These are phyloP conservation scores for Karstenula rhodostoma DNA, from an alignment of 2,329 filamentous ascomycete genomes.

Conservation along the genomic window DNA sequence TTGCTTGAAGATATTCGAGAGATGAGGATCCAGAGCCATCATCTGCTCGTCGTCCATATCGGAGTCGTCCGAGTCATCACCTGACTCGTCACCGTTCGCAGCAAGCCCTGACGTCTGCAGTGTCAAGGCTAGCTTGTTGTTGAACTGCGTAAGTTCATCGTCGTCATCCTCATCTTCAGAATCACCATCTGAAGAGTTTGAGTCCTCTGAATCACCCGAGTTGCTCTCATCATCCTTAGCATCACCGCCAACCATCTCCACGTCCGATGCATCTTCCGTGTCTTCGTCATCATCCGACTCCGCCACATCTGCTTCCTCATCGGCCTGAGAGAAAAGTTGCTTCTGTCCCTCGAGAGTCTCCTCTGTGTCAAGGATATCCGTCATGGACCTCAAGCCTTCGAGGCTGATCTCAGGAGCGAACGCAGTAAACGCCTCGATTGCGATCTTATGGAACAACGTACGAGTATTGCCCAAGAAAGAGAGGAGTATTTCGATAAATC, in stretches of 20 bases:
- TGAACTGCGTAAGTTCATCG: conserved; percentile 68
- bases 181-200: conserved; percentile 27
- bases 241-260: conserved; percentile 55
- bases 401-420: conserved; percentile 79
- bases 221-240: conserved; percentile 35
- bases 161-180: conserved; percentile 41
- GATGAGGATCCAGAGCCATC: conserved; percentile 84
- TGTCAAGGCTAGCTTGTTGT: conserved; percentile 79
- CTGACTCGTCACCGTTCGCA: conserved; percentile 66
- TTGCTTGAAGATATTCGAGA: conserved; percentile 85
- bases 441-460: conserved; percentile 82
- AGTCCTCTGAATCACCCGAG: conserved; percentile 28
- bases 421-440: conserved; percentile 84
- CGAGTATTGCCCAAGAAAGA: conserved; percentile 88
- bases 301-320: conserved; percentile 50
- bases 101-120: conserved; percentile 71
- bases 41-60: conserved; percentile 98
- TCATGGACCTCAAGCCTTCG: conserved; percentile 72
- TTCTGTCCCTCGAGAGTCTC: conserved; percentile 86
- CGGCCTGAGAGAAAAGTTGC: conserved; percentile 77
- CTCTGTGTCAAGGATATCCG: conserved; percentile 76
- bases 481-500: conserved; percentile 85
- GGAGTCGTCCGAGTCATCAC: conserved; percentile 67
- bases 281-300: conserved; percentile 57
- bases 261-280: conserved; percentile 54